These are phyloP conservation scores for Alternaria novae-zelandiae DNA, from an alignment of 2,329 filamentous ascomycete species.

Conservation along the genomic window DNA sequence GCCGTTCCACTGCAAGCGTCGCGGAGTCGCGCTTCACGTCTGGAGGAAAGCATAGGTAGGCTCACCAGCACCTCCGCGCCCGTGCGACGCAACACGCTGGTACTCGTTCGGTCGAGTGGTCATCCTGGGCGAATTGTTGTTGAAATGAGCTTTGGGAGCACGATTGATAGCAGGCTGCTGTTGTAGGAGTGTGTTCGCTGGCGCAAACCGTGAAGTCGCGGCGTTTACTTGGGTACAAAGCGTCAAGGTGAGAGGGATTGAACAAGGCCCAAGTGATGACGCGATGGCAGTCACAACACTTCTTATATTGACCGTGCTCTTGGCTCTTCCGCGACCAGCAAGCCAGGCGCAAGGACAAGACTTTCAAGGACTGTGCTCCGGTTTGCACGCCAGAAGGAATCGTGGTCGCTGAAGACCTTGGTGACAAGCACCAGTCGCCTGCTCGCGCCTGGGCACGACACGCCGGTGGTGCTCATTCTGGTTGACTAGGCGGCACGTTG, in stretches of 20 bases:
- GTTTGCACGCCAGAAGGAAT: slow-evolving; percentile 13
- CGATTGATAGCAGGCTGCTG: background rate
- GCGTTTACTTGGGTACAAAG: slow-evolving; percentile 7
- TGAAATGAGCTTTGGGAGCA: background rate
- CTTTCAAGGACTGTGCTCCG: slow-evolving; percentile 13
- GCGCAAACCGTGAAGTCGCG: background rate
- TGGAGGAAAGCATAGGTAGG: slow-evolving; percentile 5
- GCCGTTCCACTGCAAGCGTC: background rate
- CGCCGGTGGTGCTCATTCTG: slow-evolving; percentile 25
- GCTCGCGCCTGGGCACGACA: slow-evolving; percentile 32
- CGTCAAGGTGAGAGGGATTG: slow-evolving; percentile 10
- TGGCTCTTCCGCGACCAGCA: slow-evolving; percentile 21
- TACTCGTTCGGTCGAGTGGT: slow-evolving; percentile 29
- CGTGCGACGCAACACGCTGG: slow-evolving; percentile 63
- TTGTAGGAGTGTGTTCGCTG: background rate
- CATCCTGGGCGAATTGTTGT: slow-evolving; percentile 18
- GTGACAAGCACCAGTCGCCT: slow-evolving; percentile 29
- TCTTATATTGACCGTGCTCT: slow-evolving; percentile 20
- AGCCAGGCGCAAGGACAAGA: slow-evolving; percentile 18
- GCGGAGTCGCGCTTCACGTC: background rate
- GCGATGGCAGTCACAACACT: slow-evolving; percentile 16
- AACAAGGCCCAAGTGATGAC: slow-evolving; percentile 20
- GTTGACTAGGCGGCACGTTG: slow-evolving; percentile 13
- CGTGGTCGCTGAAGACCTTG: slow-evolving; percentile 28
- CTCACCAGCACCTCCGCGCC: slow-evolving; percentile 76